Conservation (phyloP, 1,284 basidiomycete species). For the Ustilago crameri region DNA sequence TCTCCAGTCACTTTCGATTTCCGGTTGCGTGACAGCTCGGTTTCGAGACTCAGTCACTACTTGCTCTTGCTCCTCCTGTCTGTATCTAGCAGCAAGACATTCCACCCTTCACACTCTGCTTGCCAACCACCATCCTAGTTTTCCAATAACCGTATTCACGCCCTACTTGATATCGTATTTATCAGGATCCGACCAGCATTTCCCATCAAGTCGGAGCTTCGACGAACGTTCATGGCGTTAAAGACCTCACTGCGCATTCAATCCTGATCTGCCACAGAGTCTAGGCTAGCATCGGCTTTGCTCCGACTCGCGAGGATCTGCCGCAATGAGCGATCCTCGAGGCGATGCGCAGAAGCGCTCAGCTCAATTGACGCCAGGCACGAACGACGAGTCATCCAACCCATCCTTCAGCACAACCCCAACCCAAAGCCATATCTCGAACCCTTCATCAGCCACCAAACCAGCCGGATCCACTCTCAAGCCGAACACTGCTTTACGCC, state of each 20-base stretch:
- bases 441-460: conserved; percentile 33
- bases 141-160: too few relatives aligned
- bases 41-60: too few relatives aligned
- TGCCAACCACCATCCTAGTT: too few relatives aligned
- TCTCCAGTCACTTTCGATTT: too few relatives aligned
- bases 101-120: too few relatives aligned
- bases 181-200: too few relatives aligned
- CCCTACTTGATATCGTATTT: too few relatives aligned
- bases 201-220: too few relatives aligned
- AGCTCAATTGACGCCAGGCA: conserved; percentile 4
- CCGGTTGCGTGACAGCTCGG: too few relatives aligned
- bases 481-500: conserved; percentile 27
- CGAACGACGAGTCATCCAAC: conserved; percentile 26
- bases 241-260: neutral
- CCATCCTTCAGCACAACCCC: conserved; percentile 56
- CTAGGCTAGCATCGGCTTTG: neutral
- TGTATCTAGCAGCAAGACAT: too few relatives aligned
- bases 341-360: conserved; percentile 41
- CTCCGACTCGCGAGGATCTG: neutral
- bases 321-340: conserved; percentile 22
- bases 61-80: too few relatives aligned
- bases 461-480: conserved; percentile 21
- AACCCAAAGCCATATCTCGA: conserved; percentile 46
- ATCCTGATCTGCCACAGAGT: neutral
- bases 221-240: neutral